Conservation (phyloP, 1,284 basidiomycete genomes). For the Cutaneotrichosporon sp. region DNA sequence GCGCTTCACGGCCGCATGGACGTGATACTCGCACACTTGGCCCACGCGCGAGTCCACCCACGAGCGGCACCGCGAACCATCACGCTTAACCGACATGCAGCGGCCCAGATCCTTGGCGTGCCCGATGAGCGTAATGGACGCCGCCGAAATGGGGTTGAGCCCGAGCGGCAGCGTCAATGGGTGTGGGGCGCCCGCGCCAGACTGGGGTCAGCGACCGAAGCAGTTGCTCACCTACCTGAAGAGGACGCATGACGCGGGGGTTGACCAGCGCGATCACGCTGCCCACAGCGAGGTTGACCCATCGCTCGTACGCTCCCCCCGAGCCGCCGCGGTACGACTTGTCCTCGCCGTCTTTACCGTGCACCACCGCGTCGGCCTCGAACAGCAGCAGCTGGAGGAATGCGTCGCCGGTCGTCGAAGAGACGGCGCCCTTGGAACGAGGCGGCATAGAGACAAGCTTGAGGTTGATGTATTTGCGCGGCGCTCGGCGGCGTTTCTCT, state of each 20-base stretch:
- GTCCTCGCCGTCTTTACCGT: slow-evolving; percentile 45
- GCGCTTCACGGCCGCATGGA: slow-evolving; percentile 71
- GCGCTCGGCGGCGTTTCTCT: slow-evolving; percentile 11
- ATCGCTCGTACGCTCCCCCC: slow-evolving; percentile 80
- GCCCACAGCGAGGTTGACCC: slow-evolving; percentile 75
- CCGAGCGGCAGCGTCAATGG: slow-evolving; percentile 75
- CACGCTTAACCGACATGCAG: slow-evolving; percentile 68
- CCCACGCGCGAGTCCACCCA: slow-evolving; percentile 77
- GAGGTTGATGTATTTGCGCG: slow-evolving; percentile 71
- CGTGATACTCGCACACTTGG: slow-evolving; percentile 82
- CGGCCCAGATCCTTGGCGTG: slow-evolving; percentile 76
- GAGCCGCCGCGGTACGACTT: slow-evolving; percentile 80
- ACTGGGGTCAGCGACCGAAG: not conserved
- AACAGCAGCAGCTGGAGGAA: slow-evolving; percentile 77
- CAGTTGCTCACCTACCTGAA: slow-evolving; percentile 56
- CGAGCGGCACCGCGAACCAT: slow-evolving; percentile 71
- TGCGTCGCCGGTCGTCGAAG: slow-evolving; percentile 64
- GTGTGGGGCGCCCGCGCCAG: slow-evolving; percentile 53
- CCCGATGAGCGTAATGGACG: slow-evolving; percentile 77
- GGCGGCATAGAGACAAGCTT: slow-evolving; percentile 57
- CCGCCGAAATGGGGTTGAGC: slow-evolving; percentile 73
- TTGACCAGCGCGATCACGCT: slow-evolving; percentile 86
- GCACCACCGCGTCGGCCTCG: slow-evolving; percentile 65
- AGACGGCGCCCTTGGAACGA: slow-evolving; percentile 55
- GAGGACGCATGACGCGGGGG: slow-evolving; percentile 76